Evolutionary conservation across 2,329 filamentous ascomycete genomes (phyloP).

Genomic region (Emergomyces orientalis): DNA sequence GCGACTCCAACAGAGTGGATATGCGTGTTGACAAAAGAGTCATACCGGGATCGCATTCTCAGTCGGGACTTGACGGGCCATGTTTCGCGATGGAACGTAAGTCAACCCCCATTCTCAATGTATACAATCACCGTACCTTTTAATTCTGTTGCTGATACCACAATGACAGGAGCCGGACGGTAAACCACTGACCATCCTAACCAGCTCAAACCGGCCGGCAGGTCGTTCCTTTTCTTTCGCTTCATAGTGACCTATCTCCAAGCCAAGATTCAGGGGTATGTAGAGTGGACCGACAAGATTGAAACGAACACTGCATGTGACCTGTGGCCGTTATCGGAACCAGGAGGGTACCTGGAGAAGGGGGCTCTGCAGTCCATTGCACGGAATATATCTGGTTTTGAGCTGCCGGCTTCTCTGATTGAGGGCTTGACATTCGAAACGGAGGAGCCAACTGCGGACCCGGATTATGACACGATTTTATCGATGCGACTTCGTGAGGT

Average conservation of each 20-base stretch:
- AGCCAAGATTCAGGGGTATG: slow-evolving; percentile 1
- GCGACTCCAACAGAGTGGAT: slow-evolving; percentile 8
- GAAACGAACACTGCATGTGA: not conserved
- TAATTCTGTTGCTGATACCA: slow-evolving; percentile 1
- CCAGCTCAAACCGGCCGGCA: slow-evolving; percentile 12
- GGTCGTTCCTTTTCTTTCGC: slow-evolving; percentile 16
- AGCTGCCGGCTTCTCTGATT: not conserved
- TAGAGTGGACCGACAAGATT: not conserved
- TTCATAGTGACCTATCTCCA: slow-evolving; percentile 17
- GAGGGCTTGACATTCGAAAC: not conserved
- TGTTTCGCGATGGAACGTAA: not conserved
- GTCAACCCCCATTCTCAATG: not conserved
- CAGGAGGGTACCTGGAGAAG: not conserved
- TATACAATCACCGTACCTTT: not conserved
- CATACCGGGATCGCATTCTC: slow-evolving; percentile 9
- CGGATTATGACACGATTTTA: not conserved
- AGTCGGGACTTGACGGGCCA: slow-evolving; percentile 2
- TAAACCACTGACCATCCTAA: slow-evolving; percentile 12
- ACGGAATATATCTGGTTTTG: not conserved
- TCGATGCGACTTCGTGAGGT: slow-evolving; percentile 3
- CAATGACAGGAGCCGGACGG: slow-evolving; percentile 14
- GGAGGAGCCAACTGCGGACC: not conserved
- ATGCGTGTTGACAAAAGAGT: slow-evolving; percentile 13
- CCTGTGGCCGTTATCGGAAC: not conserved
- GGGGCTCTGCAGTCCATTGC: not conserved